phyloP scores from a whole-genome alignment of 83 land plant genomes.

The Thuja plicata region DNA sequence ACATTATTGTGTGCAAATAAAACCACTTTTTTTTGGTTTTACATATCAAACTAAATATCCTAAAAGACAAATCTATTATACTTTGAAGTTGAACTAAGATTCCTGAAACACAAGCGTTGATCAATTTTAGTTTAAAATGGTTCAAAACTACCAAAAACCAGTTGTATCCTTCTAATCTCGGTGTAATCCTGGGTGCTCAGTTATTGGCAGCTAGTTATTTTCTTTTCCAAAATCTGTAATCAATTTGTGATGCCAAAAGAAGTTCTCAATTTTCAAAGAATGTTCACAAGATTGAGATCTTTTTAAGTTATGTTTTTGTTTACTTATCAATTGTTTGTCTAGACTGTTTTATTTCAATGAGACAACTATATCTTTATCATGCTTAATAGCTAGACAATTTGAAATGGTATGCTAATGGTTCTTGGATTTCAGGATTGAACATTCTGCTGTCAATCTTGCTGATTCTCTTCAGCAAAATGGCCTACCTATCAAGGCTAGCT shows the following conservation, averaged over 20 bases:
- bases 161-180: background rate
- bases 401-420: slow-evolving; percentile 9
- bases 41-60: too few relatives aligned
- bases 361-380: background rate
- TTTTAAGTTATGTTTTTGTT: background rate
- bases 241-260: background rate
- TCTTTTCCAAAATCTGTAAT: background rate
- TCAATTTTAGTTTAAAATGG: background rate
- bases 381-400: background rate
- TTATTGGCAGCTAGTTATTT: background rate
- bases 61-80: too few relatives aligned
- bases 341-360: background rate
- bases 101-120: background rate
- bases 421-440: slow-evolving; percentile 59
- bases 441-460: slow-evolving; percentile 76
- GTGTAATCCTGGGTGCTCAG: background rate
- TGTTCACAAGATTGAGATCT: background rate
- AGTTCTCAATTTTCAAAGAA: background rate
- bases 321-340: background rate
- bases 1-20: too few relatives aligned
- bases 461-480: slow-evolving; percentile 71
- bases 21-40: too few relatives aligned
- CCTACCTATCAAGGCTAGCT: slow-evolving; percentile 44
- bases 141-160: background rate
- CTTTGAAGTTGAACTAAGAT: too few relatives aligned